Conservation (phyloP, 106 monocot genomes). For the Phalaenopsis aphrodite region DNA sequence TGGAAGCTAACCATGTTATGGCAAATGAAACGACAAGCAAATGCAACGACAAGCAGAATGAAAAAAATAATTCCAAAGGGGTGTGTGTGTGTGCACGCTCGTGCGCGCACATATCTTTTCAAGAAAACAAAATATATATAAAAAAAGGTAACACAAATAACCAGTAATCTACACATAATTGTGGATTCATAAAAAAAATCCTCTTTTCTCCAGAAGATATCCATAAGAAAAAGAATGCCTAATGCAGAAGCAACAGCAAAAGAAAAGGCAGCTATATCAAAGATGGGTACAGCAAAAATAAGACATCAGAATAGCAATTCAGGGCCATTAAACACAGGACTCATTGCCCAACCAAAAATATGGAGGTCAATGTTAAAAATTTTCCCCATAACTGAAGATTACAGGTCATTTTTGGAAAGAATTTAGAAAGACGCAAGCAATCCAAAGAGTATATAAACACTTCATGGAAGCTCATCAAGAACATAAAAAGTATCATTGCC, state of each 20-base stretch:
- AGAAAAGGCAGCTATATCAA: not conserved
- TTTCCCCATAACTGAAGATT: too few relatives aligned
- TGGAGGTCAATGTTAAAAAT: too few relatives aligned
- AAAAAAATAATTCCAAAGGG: not conserved
- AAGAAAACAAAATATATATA: too few relatives aligned
- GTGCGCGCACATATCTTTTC: too few relatives aligned
- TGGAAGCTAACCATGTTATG: not conserved
- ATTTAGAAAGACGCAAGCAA: too few relatives aligned
- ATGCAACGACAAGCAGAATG: not conserved
- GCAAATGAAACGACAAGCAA: not conserved
- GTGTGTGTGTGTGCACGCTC: not conserved
- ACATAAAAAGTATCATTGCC: too few relatives aligned
- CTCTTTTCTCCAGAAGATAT: not conserved
- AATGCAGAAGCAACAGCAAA: not conserved
- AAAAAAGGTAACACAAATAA: not conserved
- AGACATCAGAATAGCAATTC: not conserved
- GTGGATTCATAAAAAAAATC: not conserved
- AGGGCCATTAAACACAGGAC: not conserved
- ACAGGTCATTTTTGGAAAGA: too few relatives aligned
- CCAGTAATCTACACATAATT: not conserved
- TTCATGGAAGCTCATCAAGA: too few relatives aligned
- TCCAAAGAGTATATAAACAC: too few relatives aligned
- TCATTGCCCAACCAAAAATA: too few relatives aligned
- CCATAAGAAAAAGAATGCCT: not conserved
- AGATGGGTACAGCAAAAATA: not conserved